Base-by-base conservation (phyloP, 257 asterid genomes). In the Marsdenia floribunda region DNA sequence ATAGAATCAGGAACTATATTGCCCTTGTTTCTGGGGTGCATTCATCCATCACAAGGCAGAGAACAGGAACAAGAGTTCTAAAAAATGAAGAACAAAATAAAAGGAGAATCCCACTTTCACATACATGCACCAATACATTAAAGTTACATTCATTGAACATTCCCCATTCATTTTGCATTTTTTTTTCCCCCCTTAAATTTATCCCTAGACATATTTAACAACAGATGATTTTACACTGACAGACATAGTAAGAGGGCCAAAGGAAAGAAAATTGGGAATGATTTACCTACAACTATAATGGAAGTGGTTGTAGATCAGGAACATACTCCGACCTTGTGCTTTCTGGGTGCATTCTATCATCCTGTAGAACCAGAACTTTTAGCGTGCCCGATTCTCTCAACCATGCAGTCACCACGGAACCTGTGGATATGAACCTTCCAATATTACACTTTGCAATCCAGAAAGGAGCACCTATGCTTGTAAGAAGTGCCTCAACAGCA, bases 381-480 rank as follows among this genome's bases (percentile, higher is more conserved):
- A 86, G 80, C 53, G 96, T 88, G 61, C 97, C 96, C 0, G 98
- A 90, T 72, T 91, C 93, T 79, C 86, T 90, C 86, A 93, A 68
- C 98, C 98, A 93, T 52, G 97, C 85, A 7, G 96, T 79, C 42
- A 91, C 97, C 38, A 87, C 89, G 0, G 93, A 83, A 22, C 98
- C 98, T 0, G 88, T 81, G 6, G 96, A 93, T 74, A 75, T 84
- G 77, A 93, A 93, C 80, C 97, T 84, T 58, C 98, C 98, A 3
- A 93, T 91, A 65, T 91, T 93, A 67, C 96, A 85, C 78, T 89
- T 89, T 49, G 97, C 96, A 66, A 93, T 76, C 71, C 76, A 76
- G 74, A 93, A 93, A 1, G 98, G 98, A 9, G 97, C 96, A 8
- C 97, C 97, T 40, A 93, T 89, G 93, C 90, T 87, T 6, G 70